A percentile compares a stretch with the other conserved stretches of the same genome.
Evolutionary conservation across 208 protist species (phyloP).

Genomic region (Trypanosoma congolense): DNA sequence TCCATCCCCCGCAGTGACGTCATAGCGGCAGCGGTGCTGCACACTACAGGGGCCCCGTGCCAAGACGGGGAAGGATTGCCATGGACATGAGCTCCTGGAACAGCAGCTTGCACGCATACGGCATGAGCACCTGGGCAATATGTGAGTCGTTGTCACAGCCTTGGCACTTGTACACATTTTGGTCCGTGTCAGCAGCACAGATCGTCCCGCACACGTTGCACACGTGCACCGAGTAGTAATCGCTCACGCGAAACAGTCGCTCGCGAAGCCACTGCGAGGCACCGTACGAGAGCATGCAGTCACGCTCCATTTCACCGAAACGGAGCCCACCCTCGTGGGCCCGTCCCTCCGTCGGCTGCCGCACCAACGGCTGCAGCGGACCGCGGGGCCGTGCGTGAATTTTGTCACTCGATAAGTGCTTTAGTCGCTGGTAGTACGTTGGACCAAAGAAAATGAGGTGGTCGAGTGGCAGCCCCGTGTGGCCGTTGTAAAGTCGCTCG

Average conservation of each 20-base stretch:
- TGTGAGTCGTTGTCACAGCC: conserved; percentile 79
- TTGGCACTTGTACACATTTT: conserved; percentile 80
- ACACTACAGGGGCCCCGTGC: conserved; percentile 34
- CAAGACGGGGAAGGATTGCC: conserved; percentile 90
- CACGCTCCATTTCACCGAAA: conserved; percentile 98
- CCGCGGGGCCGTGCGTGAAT: conserved; percentile 89
- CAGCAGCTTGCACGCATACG: conserved; percentile 96
- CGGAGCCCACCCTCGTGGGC: conserved; percentile 93
- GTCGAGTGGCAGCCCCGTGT: conserved; percentile 90
- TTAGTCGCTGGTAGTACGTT: conserved; percentile 97
- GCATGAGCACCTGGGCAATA: conserved; percentile 92
- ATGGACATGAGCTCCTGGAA: conserved; percentile 98
- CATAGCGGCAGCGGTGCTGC: conserved; percentile 26
- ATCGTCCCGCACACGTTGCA: conserved; percentile 94
- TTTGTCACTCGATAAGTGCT: conserved; percentile 98
- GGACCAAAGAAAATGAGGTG: conserved; percentile 94
- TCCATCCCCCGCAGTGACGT: conserved; percentile 1
- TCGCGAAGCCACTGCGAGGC: conserved; percentile 89
- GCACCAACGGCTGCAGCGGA: conserved; percentile 84
- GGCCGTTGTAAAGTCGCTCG: conserved; percentile 94
- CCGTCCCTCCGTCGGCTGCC: conserved; percentile 95
- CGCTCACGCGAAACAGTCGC: conserved; percentile 86
- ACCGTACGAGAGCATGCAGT: conserved; percentile 97
- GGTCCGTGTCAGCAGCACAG: conserved; percentile 79
- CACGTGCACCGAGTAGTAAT: conserved; percentile 90